Conservation (phyloP, 495 filamentous ascomycete species). For the Tuber calosporum region DNA sequence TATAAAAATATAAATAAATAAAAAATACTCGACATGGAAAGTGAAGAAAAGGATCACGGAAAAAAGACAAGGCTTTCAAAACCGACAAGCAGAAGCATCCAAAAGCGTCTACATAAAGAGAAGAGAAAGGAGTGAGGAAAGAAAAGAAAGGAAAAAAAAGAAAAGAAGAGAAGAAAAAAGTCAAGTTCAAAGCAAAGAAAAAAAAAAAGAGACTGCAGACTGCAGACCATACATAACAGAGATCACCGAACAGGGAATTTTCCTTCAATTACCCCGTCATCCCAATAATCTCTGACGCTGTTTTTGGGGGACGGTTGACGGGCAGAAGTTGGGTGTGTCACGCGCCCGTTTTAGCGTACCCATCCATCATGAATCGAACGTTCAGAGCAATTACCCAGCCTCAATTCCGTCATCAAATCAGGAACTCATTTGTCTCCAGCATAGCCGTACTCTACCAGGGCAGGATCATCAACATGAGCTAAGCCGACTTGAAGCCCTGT, state of each 20-base stretch:
- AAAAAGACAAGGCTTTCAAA: background rate
- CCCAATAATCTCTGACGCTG: constrained; percentile 37
- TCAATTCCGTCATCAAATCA: constrained; percentile 39
- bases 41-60: constrained; percentile 11
- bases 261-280: constrained; percentile 34
- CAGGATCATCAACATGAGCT: background rate
- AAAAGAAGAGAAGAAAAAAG: background rate
- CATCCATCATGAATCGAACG: constrained; percentile 39
- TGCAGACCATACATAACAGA: constrained; percentile 26
- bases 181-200: background rate
- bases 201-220: constrained; percentile 1
- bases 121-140: constrained; percentile 14
- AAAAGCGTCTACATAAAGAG: constrained; percentile 2
- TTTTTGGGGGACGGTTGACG: constrained; percentile 37
- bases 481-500: background rate
- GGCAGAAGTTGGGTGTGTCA: constrained; percentile 37
- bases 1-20: no score
- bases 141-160: constrained; percentile 16
- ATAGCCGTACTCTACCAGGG: no score
- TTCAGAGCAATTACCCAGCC: constrained; percentile 33
- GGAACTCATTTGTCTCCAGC: constrained; percentile 1
- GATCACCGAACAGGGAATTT: constrained; percentile 35
- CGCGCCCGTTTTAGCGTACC: constrained; percentile 38
- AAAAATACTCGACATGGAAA: constrained; percentile 26
- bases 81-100: constrained; percentile 3